Percentiles rank a stretch among this genome's conserved stretches.
phyloP scores from a whole-genome alignment of 805 yeast genomes.

The Myxozyma neotropica region DNA sequence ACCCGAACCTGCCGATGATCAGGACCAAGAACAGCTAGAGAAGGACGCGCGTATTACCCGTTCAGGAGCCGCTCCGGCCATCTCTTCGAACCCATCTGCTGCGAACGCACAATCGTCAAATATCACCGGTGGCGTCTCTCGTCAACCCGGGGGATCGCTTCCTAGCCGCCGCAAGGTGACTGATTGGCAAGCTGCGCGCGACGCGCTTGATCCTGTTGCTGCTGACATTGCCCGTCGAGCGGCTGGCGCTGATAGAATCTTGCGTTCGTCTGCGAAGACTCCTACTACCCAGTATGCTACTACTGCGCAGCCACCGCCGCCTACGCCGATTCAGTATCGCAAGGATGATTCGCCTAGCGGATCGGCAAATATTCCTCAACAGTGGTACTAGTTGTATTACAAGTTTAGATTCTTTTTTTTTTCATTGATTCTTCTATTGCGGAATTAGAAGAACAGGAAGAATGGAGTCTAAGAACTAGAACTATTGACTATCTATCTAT shows the following conservation, averaged over 20 bases:
- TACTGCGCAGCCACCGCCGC: constrained; percentile 11
- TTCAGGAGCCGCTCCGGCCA: neutral
- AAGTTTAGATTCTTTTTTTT: neutral
- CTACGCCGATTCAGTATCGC: constrained; percentile 11
- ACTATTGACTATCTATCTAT: neutral
- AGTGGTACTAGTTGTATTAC: constrained; percentile 25
- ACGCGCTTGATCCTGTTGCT: constrained; percentile 21
- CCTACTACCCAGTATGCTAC: constrained; percentile 4
- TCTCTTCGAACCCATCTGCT: neutral
- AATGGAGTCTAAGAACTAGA: neutral
- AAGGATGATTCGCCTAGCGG: constrained; percentile 17
- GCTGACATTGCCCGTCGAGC: constrained; percentile 28
- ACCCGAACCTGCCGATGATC: constrained; percentile 42
- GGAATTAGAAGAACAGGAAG: too few species aligned
- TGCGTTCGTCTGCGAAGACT: constrained; percentile 12
- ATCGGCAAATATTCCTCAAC: constrained; percentile 29
- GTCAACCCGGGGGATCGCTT: neutral
- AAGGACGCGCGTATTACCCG: neutral
- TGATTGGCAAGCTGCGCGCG: constrained; percentile 32
- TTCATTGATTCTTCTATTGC: too few species aligned
- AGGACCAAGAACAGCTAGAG: constrained; percentile 45
- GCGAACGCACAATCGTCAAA: neutral
- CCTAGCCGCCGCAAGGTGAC: constrained; percentile 33
- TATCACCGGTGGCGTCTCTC: too few species aligned
- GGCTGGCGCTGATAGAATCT: constrained; percentile 24